Evolutionary conservation across 106 monocot species (phyloP).

Genomic region (Ottelia alismoides): DNA sequence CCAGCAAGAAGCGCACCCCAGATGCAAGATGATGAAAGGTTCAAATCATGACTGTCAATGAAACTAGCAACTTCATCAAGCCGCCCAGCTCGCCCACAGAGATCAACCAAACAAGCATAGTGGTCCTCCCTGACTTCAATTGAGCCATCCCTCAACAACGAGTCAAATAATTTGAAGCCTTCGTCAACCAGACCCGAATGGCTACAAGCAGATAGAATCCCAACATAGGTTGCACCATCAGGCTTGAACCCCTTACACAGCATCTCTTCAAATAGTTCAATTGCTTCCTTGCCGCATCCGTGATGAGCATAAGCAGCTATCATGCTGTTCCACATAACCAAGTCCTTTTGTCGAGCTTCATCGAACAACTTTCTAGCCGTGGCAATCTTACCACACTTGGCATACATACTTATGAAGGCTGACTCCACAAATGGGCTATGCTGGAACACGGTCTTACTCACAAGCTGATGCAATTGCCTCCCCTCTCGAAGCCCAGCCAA

Average conservation of each 20-base stretch:
- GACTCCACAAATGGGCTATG: slow-evolving; percentile 37
- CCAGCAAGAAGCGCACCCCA: slow-evolving; percentile 65
- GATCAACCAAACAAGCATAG: slow-evolving; percentile 64
- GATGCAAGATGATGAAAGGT: slow-evolving; percentile 17
- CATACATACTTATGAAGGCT: slow-evolving; percentile 78
- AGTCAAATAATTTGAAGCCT: slow-evolving; percentile 28
- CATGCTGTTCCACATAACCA: slow-evolving; percentile 77
- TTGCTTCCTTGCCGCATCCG: slow-evolving; percentile 29
- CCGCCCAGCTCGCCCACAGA: slow-evolving; percentile 61
- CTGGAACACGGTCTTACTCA: slow-evolving; percentile 50
- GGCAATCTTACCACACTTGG: slow-evolving; percentile 32
- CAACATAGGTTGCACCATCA: slow-evolving; percentile 57
- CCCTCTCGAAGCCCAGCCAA: slow-evolving; percentile 2
- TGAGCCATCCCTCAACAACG: slow-evolving; percentile 33
- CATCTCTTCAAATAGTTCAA: slow-evolving; percentile 49
- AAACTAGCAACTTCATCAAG: slow-evolving; percentile 43
- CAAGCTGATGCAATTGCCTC: slow-evolving; percentile 50
- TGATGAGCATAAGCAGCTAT: slow-evolving; percentile 55
- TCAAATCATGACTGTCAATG: slow-evolving; percentile 16
- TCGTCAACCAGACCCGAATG: slow-evolving; percentile 47
- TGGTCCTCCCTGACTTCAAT: slow-evolving; percentile 49
- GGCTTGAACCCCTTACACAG: slow-evolving; percentile 9
- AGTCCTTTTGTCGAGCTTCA: slow-evolving; percentile 20
- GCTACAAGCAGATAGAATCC: slow-evolving; percentile 62
- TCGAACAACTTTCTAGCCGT: slow-evolving; percentile 31